These are phyloP conservation scores for Laetiporus sulphureus DNA, from an alignment of 1,284 basidiomycete genomes.

Conservation along the genomic window DNA sequence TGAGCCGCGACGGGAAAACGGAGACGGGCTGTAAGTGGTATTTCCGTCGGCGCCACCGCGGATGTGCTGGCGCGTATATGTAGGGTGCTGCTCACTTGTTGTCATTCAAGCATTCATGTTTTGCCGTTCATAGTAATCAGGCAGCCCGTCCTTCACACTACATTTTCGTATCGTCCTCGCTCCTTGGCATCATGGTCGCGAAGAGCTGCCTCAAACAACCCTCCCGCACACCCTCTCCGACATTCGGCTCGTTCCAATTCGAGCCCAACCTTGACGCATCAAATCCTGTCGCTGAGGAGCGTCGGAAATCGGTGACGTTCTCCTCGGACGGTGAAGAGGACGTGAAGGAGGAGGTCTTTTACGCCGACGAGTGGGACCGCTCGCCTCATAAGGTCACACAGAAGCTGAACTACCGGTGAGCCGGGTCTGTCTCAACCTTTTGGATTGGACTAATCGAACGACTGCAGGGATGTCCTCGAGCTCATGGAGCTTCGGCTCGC, in stretches of 20 bases:
- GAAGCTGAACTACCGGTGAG: slow-evolving; percentile 1
- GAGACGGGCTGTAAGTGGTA: too few relatives aligned
- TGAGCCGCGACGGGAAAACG: too few relatives aligned
- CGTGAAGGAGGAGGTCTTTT: slow-evolving; percentile 1
- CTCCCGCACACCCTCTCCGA: background rate
- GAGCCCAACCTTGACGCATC: background rate
- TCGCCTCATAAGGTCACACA: background rate
- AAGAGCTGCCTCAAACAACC: background rate
- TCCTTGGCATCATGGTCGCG: background rate
- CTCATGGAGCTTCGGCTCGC: slow-evolving; percentile 1
- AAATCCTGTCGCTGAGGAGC: background rate
- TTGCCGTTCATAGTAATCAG: too few relatives aligned
- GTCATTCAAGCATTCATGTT: too few relatives aligned
- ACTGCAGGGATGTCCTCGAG: slow-evolving; percentile 1
- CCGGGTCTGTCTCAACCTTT: background rate
- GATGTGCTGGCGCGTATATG: too few relatives aligned
- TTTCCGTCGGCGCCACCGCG: too few relatives aligned
- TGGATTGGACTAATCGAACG: background rate
- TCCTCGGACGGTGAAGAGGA: background rate
- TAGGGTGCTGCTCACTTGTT: too few relatives aligned
- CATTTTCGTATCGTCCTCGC: too few relatives aligned
- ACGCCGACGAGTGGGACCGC: slow-evolving; percentile 1
- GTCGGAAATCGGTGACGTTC: slow-evolving; percentile 1
- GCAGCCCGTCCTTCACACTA: too few relatives aligned
- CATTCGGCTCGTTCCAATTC: background rate